Base-by-base conservation (phyloP, 2,329 filamentous ascomycete species). In the Pseudocercospora fuligena region DNA sequence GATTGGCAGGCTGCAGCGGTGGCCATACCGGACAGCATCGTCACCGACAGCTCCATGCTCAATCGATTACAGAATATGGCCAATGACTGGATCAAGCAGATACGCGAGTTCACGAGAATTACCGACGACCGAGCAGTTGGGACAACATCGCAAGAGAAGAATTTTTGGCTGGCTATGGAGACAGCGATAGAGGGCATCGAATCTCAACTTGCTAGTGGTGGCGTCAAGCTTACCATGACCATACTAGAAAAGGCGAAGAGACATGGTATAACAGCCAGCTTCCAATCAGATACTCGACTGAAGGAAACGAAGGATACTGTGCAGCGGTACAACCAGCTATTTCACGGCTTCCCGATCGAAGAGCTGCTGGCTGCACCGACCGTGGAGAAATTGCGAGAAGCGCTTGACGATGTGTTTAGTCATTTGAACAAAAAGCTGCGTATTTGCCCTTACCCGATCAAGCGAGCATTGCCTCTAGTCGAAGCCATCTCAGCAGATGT, bases 81-180 rank as follows among this genome's bases (percentile, higher is more conserved):
- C 67, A 99, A 98, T 79, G 90, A 90, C 69, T 99, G 95, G 95
- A 99, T 99, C 82, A 97, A 97, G 82, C 97, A 94, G 11, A 99
- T 99, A 71, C 94, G 97, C 78, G 90, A 91, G 57, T 96, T 97
- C 73, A 99, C 95, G 46, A 96, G 96, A 81, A 91, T 97, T 84
- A 92, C 93, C 47, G 89, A 93, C 75, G 95, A 99, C 74, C 89
- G 92, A 0, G 77, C 90, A 78, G 85, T 87, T 71, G 86, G 89
- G 33, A 97, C 93, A 23, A 95, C 95, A 33, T 94, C 92, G 64
- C 95, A 98, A 79, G 95, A 99, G 80, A 97, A 99, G 79, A 97
- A 97, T 79, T 99, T 99, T 77, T 99, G 95, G 95, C 80, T 99
- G 60, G 96, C 93, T 1, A 97, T 99, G 92, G 96, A 99, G 80